Conservation (phyloP, 2,329 filamentous ascomycete species). For the Phoma sp. region DNA sequence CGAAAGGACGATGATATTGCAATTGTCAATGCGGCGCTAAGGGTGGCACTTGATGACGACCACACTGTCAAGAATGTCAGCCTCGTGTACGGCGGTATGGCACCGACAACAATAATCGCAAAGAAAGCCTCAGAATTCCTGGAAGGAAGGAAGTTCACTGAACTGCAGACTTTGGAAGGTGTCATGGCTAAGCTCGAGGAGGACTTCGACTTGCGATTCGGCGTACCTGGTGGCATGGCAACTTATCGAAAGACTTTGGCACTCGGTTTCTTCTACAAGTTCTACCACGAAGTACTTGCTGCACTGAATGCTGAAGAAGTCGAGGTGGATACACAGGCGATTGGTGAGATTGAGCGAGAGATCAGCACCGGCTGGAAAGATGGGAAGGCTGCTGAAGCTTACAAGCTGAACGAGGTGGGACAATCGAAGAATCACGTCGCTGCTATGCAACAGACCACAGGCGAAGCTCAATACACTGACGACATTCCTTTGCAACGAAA, state of each 20-base stretch:
- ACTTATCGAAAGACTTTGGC: slow-evolving; percentile 92
- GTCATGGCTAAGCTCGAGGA: slow-evolving; percentile 86
- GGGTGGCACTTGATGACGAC: slow-evolving; percentile 71
- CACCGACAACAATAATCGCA: slow-evolving; percentile 85
- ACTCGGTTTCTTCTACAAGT: slow-evolving; percentile 93
- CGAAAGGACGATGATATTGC: slow-evolving; percentile 98
- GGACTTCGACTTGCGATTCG: slow-evolving; percentile 87
- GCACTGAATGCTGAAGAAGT: slow-evolving; percentile 60
- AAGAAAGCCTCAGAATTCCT: slow-evolving; percentile 78
- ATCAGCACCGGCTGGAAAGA: slow-evolving; percentile 85
- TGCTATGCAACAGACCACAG: slow-evolving; percentile 90
- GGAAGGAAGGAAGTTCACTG: slow-evolving; percentile 77
- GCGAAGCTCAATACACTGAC: slow-evolving; percentile 95
- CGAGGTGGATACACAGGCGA: slow-evolving; percentile 72
- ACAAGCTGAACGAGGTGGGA: slow-evolving; percentile 81
- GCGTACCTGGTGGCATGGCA: slow-evolving; percentile 96
- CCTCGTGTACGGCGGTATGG: slow-evolving; percentile 94
- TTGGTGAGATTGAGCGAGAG: slow-evolving; percentile 82
- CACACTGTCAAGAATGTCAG: slow-evolving; percentile 76
- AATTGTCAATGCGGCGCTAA: slow-evolving; percentile 88
- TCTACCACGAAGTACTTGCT: slow-evolving; percentile 86
- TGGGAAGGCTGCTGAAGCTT: slow-evolving; percentile 73
- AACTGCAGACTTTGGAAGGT: slow-evolving; percentile 83
- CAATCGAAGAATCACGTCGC: slow-evolving; percentile 87
- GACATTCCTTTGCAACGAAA: slow-evolving; percentile 88